Evolutionary conservation across 1,139 yeast species (phyloP).

Genomic region (Pichia sorboxylosa): DNA sequence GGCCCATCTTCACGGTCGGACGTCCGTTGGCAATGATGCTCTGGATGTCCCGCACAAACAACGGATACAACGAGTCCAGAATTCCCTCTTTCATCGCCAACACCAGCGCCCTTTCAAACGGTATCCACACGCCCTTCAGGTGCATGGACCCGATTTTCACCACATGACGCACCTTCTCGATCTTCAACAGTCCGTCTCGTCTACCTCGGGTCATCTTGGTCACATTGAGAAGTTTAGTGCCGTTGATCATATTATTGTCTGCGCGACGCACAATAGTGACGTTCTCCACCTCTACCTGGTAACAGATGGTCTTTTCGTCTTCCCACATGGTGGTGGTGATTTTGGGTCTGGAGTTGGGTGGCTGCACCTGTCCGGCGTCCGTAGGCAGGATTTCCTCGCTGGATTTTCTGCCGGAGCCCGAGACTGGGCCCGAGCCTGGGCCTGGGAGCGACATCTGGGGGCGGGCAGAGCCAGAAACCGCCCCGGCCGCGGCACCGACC

Average conservation of each 20-base stretch:
- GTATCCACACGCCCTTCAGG: constrained; percentile 95
- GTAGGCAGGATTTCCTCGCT: constrained; percentile 27
- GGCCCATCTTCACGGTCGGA: constrained; percentile 23
- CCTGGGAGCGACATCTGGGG: too few species aligned
- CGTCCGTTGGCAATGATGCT: constrained; percentile 25
- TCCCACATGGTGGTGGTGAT: constrained; percentile 97
- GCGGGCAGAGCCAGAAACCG: too few species aligned
- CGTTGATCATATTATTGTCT: constrained; percentile 87
- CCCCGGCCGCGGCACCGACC: too few species aligned
- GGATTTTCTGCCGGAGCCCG: not conserved
- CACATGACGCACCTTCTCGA: constrained; percentile 81
- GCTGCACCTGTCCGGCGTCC: constrained; percentile 46
- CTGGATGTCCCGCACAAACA: constrained; percentile 80
- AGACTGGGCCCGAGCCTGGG: not conserved
- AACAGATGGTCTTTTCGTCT: constrained; percentile 87
- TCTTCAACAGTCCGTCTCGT: constrained; percentile 84
- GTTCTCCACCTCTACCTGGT: constrained; percentile 89
- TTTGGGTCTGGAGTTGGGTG: constrained; percentile 61
- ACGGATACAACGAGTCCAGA: constrained; percentile 73
- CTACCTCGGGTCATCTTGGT: constrained; percentile 95
- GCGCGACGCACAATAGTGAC: constrained; percentile 89
- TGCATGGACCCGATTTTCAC: constrained; percentile 97
- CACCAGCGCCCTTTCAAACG: constrained; percentile 83
- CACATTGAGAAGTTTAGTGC: constrained; percentile 83
- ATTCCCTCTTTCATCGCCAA: constrained; percentile 88